phyloP scores from a whole-genome alignment of 495 filamentous ascomycete genomes.

The Daldinia decipiens region DNA sequence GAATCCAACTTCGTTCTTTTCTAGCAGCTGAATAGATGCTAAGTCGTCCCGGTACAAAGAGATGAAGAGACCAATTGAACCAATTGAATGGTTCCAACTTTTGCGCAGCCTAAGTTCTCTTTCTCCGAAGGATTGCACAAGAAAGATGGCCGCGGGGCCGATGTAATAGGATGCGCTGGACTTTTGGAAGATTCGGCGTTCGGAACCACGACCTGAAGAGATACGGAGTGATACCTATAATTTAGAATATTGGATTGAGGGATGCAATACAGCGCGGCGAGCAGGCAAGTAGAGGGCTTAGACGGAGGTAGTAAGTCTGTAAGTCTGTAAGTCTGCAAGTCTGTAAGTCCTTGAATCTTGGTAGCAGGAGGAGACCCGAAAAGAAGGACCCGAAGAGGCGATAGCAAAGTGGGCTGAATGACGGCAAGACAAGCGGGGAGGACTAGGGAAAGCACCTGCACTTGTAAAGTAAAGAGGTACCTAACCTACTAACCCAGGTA shows the following conservation, averaged over 20 bases:
- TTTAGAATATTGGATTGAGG: slow-evolving; percentile 24
- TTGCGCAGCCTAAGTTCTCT: slow-evolving; percentile 26
- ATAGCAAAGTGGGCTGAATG: slow-evolving; percentile 35
- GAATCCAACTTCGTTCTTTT: slow-evolving; percentile 29
- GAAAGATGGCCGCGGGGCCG: slow-evolving; percentile 12
- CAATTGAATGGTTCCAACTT: slow-evolving; percentile 27
- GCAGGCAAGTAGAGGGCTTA: slow-evolving; percentile 1
- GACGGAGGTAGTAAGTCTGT: slow-evolving; percentile 1
- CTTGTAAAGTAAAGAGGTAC: slow-evolving; percentile 25
- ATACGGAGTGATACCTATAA: neutral
- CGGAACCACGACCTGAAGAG: slow-evolving; percentile 13
- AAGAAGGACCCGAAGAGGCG: slow-evolving; percentile 20
- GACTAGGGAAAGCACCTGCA: slow-evolving; percentile 9
- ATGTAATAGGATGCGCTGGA: slow-evolving; percentile 25
- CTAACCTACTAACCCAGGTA: slow-evolving; percentile 22
- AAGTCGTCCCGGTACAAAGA: slow-evolving; percentile 35
- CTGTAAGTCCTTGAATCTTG: slow-evolving; percentile 25
- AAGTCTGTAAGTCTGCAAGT: slow-evolving; percentile 7
- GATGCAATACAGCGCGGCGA: slow-evolving; percentile 23
- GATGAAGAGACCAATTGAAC: slow-evolving; percentile 26
- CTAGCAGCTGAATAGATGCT: slow-evolving; percentile 14
- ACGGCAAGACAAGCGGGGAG: slow-evolving; percentile 39
- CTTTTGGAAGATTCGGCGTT: slow-evolving; percentile 16
- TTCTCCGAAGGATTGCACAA: slow-evolving; percentile 36
- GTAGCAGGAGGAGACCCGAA: slow-evolving; percentile 18